Base-by-base conservation (phyloP, 306 rosid genomes). In the Fagus crenata region DNA sequence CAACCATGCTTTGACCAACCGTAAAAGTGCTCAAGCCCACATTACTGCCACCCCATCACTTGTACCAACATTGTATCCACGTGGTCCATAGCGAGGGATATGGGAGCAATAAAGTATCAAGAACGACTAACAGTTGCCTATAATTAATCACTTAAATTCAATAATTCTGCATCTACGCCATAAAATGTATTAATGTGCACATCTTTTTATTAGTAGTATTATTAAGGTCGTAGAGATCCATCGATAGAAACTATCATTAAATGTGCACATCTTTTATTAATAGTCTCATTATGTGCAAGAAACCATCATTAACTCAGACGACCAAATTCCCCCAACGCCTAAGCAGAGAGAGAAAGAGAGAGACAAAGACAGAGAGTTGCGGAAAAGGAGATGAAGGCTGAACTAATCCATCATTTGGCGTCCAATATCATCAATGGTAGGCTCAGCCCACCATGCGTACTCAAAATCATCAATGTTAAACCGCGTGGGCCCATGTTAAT, bases 1-100 rank as follows among this genome's bases (percentile, higher is more conserved):
- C 86, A 7, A 64, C 78, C 76, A 49, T 22, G 65, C 58, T 40
- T 56, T 18, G 71, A 68, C 9, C 9, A 53, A 68, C 63, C 31
- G 18, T 18, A 1, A 58, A 46, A 67, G 49, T 78, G 43, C 15
- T 42, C 64, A 61, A 17, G 6, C 59, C 71, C 40, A 51, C 67
- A 41, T 43, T 67, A 42, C 39, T 60, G 80, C 54, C 72, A 77
- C 51, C 49, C 36, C 78, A 11, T 32, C 35, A 5, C 14, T 53
- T 40, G 6, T 49, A 17, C 67, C 73, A 49, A 31, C 56, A 49
- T 40, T 12, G 33, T 12, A 63, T 35, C 69, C 5, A 5, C 69
- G 55, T 53, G 3, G 36, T 49, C 37, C 53, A 56, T 40, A 65
- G 37, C 72, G 17, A 17, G 61, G 12, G 2, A n/a, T 55, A 54